A percentile compares a stretch with the other conserved stretches of the same genome.
These are phyloP conservation scores for Dothideomycetes sp. DNA, from an alignment of 2,329 filamentous ascomycete genomes.

Conservation along the genomic window DNA sequence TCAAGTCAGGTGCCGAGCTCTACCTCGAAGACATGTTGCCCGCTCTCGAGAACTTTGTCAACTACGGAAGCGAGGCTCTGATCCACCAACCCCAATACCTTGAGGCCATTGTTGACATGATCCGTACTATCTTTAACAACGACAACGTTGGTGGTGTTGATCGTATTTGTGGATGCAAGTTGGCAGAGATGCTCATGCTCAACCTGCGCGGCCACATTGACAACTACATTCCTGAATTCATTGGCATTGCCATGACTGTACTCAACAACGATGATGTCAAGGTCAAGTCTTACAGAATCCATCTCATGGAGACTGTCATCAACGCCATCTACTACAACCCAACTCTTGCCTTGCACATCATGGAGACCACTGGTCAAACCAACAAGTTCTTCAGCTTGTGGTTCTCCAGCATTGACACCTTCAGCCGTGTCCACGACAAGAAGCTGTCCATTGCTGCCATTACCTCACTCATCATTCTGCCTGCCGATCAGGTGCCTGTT, in stretches of 20 bases:
- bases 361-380: slow-evolving; percentile 90
- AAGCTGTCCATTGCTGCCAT: slow-evolving; percentile 96
- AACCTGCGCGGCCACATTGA: slow-evolving; percentile 84
- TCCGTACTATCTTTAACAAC: slow-evolving; percentile 87
- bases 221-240: slow-evolving; percentile 78
- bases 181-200: slow-evolving; percentile 94
- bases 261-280: slow-evolving; percentile 67
- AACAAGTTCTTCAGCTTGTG: slow-evolving; percentile 98
- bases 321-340: slow-evolving; percentile 98
- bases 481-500: slow-evolving; percentile 71
- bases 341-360: slow-evolving; percentile 67
- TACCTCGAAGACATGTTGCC: slow-evolving; percentile 99
- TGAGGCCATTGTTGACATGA: slow-evolving; percentile 84
- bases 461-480: slow-evolving; percentile 69
- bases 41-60: slow-evolving; percentile 93
- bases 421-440: slow-evolving; percentile 94
- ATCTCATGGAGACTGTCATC: slow-evolving; percentile 98
- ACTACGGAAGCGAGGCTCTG: slow-evolving; percentile 75
- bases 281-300: slow-evolving; percentile 88
- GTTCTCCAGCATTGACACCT: slow-evolving; percentile 93
- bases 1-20: slow-evolving; percentile 92
- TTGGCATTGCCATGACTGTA: slow-evolving; percentile 78
- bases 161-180: slow-evolving; percentile 92
- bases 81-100: slow-evolving; percentile 78
- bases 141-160: slow-evolving; percentile 89